Evolutionary conservation across 2,329 filamentous ascomycete species (phyloP), one percentile per base, ranked within the genome.

Genomic region (Epichloe baconii): DNA sequence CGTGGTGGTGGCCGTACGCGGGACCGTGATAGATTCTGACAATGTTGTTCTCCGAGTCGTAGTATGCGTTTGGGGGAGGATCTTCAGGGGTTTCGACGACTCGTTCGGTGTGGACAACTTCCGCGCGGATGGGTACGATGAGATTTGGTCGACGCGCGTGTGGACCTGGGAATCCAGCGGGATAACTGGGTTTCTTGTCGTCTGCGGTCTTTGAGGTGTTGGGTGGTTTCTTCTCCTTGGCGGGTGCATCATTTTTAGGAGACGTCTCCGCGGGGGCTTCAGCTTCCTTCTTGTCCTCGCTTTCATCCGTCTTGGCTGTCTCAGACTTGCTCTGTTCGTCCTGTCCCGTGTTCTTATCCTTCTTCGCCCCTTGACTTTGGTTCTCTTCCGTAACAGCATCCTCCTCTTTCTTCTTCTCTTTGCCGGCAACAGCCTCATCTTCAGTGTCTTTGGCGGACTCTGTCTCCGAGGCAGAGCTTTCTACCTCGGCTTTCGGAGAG

Each of bases 21-120:
- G 73, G 71, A 0, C 78, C 78, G 55, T 82, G 74, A 55, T 82
- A 82, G 26, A 81, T 72, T 14, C 77, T 74, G 47, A 79, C 67
- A 19, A 78, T 62, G 35, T 76, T 73, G 54, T 72, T 69, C 44
- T 69, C 66, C n/a, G 67, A 60, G 57, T 82, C 78, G 57, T 74
- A 76, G 58, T 77, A 82, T 42, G 79, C 76, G 57, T 82, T 83
- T 12, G 78, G 79, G 79, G 69, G 68, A 8, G 78, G 78, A 54
- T 81, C 78, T 43, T 71, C 65, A 3, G 67, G 65, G 1, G 63
- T 66, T 56, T 80, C 77, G 19, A 81, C 64, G 2, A 77, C 69
- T 54, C 79, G 74, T 58, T 82, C 78, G 2, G 78, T 69, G 49
- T 78, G 71, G 36, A 81, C 61, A 17, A 78, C 70, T 46, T 76